Conservation (phyloP, 805 yeast genomes). For the Ogataea pini region DNA sequence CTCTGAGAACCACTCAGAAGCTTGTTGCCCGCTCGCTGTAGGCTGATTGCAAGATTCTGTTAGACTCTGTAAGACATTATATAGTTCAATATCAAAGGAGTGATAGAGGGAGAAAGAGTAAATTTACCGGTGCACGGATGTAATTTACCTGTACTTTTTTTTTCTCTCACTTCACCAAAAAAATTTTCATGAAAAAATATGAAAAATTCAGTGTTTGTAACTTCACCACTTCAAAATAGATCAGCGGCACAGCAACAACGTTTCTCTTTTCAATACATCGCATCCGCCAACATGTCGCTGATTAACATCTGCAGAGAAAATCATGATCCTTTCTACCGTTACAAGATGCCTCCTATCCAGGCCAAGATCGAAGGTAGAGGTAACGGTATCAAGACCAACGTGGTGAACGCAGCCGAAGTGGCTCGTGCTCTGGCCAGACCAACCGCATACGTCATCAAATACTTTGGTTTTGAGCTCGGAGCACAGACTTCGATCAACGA, state of each 20-base stretch:
- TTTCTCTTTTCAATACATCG: not conserved
- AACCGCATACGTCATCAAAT: slow-evolving; percentile 86
- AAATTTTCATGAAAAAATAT: not conserved
- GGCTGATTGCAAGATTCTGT: not conserved
- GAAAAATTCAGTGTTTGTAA: not conserved
- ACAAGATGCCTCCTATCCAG: slow-evolving; percentile 97
- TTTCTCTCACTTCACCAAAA: not conserved
- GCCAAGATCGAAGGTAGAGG: slow-evolving; percentile 98
- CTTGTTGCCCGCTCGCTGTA: slow-evolving; percentile 73
- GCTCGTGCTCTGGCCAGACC: slow-evolving; percentile 95
- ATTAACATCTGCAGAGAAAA: slow-evolving; percentile 96
- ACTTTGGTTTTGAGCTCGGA: slow-evolving; percentile 95
- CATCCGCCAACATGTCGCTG: slow-evolving; percentile 59
- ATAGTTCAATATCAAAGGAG: no score
- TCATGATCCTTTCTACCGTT: slow-evolving; percentile 97
- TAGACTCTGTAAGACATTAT: no score
- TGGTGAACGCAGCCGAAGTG: slow-evolving; percentile 86
- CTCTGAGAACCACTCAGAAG: slow-evolving; percentile 91
- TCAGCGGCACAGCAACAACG: not conserved
- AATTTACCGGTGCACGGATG: slow-evolving; percentile 6
- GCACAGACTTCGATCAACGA: slow-evolving; percentile 89
- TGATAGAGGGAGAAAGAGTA: no score
- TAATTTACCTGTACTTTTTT: not conserved
- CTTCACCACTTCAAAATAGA: not conserved
- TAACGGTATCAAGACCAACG: slow-evolving; percentile 97